A percentile compares a stretch with the other conserved stretches of the same genome.
Conservation (phyloP, 306 rosid species). For the Fragaria nilgerrensis region DNA sequence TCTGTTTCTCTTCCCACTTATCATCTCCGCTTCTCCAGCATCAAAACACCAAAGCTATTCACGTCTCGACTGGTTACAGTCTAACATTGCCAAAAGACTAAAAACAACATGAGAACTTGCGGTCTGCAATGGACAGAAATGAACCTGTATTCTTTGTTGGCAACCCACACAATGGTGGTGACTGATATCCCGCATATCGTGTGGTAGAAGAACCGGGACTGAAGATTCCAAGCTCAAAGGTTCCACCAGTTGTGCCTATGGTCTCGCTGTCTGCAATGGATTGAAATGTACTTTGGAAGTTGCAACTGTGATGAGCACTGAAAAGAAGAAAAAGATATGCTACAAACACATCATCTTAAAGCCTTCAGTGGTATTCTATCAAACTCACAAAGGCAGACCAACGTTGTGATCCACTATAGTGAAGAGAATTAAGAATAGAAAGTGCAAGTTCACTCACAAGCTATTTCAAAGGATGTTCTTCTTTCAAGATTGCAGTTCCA, state of each 20-base stretch:
- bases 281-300: neutral
- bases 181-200: constrained; percentile 7
- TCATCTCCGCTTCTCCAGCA: constrained; percentile 31
- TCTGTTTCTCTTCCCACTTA: constrained; percentile 2
- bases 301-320: neutral
- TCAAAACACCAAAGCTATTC: neutral
- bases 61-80: neutral
- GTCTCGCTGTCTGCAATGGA: neutral
- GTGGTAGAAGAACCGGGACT: neutral
- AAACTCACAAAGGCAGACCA: neutral
- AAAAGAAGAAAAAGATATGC: neutral
- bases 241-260: constrained; percentile 9
- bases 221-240: constrained; percentile 18
- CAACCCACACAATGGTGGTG: constrained; percentile 16
- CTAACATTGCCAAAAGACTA: too few relatives aligned
- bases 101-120: too few relatives aligned
- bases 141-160: neutral
- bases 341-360: too few relatives aligned
- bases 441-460: too few relatives aligned
- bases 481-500: too few relatives aligned
- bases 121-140: too few relatives aligned
- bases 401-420: too few relatives aligned
- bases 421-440: too few relatives aligned
- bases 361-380: too few relatives aligned
- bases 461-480: too few relatives aligned